phyloP scores from a whole-genome alignment of 2,329 filamentous ascomycete genomes.

The Phaeosphaeriaceae sp. region DNA sequence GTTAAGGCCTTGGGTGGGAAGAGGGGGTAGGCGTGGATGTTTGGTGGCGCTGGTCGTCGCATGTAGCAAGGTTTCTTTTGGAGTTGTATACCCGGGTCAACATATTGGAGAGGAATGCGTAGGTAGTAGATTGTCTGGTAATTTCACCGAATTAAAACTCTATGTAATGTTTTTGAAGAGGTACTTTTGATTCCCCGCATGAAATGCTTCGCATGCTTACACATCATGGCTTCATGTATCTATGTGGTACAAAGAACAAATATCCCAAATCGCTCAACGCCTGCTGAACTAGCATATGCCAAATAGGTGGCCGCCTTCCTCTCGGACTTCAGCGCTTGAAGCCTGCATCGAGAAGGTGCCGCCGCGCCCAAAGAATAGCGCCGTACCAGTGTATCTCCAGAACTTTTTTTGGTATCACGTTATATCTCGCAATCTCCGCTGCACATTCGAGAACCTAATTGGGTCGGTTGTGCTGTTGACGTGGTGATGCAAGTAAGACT shows the following conservation, averaged over 20 bases:
- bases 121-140: neutral
- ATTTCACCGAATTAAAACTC: too few relatives aligned
- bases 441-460: neutral
- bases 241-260: neutral
- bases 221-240: too few relatives aligned
- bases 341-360: constrained; percentile 3
- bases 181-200: neutral
- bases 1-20: constrained; percentile 14
- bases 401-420: constrained; percentile 3
- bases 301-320: constrained; percentile 1
- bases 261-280: neutral
- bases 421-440: neutral
- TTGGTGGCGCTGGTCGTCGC: constrained; percentile 1
- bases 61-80: constrained; percentile 3
- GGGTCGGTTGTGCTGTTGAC: neutral
- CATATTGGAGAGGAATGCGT: neutral
- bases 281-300: constrained; percentile 5
- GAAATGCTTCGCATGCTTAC: too few relatives aligned
- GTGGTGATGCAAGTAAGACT: neutral
- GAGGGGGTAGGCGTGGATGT: constrained; percentile 5
- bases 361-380: constrained; percentile 1
- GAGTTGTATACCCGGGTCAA: neutral
- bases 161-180: too few relatives aligned
- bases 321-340: constrained; percentile 14
- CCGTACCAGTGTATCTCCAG: constrained; percentile 4